phyloP scores from a whole-genome alignment of 2,329 filamentous ascomycete species.

The Penicillium vulpinum region DNA sequence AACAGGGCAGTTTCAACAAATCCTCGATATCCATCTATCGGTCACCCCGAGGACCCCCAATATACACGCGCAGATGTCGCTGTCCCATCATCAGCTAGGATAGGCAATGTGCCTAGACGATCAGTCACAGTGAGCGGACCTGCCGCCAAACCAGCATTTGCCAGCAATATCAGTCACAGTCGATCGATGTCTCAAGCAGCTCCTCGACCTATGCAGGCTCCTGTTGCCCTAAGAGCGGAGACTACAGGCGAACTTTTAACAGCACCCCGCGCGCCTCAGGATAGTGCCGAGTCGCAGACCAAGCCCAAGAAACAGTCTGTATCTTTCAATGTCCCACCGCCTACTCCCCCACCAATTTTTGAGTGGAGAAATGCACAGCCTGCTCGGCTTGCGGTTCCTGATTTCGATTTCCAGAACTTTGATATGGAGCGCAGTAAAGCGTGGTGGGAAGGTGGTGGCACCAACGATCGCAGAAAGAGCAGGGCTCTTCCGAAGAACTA shows the following conservation, averaged over 20 bases:
- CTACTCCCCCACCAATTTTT: slow-evolving; percentile 46
- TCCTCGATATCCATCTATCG: slow-evolving; percentile 22
- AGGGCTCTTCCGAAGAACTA: slow-evolving; percentile 44
- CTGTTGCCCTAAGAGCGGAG: slow-evolving; percentile 8
- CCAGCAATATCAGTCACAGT: slow-evolving; percentile 3
- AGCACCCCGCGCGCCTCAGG: slow-evolving; percentile 17
- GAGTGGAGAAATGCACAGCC: slow-evolving; percentile 72
- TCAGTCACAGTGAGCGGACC: slow-evolving; percentile 28
- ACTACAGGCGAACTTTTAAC: slow-evolving; percentile 15
- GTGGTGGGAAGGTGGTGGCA: slow-evolving; percentile 73
- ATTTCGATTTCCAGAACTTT: slow-evolving; percentile 60
- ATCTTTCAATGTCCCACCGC: slow-evolving; percentile 49
- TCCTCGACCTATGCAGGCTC: neutral
- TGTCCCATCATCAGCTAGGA: slow-evolving; percentile 15
- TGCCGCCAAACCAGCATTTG: slow-evolving; percentile 10
- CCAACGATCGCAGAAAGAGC: slow-evolving; percentile 48
- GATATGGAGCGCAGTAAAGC: slow-evolving; percentile 56
- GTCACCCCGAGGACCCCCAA: slow-evolving; percentile 21
- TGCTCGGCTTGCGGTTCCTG: slow-evolving; percentile 58
- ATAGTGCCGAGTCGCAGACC: slow-evolving; percentile 24
- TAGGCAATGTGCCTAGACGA: slow-evolving; percentile 25
- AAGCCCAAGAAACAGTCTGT: slow-evolving; percentile 45
- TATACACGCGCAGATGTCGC: slow-evolving; percentile 18
- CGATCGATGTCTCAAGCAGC: slow-evolving; percentile 20
- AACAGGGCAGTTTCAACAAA: slow-evolving; percentile 18